These are phyloP conservation scores for Aspergillus sp. DNA, from an alignment of 2,329 filamentous ascomycete species.

Conservation along the genomic window DNA sequence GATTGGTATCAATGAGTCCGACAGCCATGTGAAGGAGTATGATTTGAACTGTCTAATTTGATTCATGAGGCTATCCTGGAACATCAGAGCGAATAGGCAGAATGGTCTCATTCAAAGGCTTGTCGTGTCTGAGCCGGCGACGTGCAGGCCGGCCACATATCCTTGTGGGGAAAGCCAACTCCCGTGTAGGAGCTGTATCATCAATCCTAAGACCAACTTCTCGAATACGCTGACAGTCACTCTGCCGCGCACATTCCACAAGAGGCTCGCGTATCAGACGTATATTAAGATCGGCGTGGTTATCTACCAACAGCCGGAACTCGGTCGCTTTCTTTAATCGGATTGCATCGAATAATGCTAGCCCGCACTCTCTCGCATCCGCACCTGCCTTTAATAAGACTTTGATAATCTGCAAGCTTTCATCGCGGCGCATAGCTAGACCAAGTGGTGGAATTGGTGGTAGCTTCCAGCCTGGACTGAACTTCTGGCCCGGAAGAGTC, in stretches of 20 bases:
- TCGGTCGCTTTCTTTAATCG: not conserved
- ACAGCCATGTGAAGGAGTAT: no score
- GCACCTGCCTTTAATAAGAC: not conserved
- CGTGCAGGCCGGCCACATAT: no score
- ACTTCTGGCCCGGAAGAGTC: no score
- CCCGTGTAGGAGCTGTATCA: not conserved
- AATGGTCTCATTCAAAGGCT: no score
- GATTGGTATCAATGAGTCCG: no score
- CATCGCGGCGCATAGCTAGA: not conserved
- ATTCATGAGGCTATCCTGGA: no score
- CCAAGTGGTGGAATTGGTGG: not conserved
- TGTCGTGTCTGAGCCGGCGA: no score
- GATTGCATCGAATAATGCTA: not conserved
- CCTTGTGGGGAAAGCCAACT: no score
- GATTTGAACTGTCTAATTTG: no score
- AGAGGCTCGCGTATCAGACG: not conserved
- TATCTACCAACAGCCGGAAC: not conserved
- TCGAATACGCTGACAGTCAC: not conserved
- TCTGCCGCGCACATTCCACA: not conserved
- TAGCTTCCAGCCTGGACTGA: not conserved
- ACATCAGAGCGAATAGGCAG: no score
- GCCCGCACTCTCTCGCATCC: not conserved
- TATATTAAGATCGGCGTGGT: not conserved
- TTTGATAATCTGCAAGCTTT: not conserved
- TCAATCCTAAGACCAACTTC: not conserved